Evolutionary conservation across 306 rosid species (phyloP), one percentile per base, ranked within the genome.

Genomic region (Pterocarpus santalinus): DNA sequence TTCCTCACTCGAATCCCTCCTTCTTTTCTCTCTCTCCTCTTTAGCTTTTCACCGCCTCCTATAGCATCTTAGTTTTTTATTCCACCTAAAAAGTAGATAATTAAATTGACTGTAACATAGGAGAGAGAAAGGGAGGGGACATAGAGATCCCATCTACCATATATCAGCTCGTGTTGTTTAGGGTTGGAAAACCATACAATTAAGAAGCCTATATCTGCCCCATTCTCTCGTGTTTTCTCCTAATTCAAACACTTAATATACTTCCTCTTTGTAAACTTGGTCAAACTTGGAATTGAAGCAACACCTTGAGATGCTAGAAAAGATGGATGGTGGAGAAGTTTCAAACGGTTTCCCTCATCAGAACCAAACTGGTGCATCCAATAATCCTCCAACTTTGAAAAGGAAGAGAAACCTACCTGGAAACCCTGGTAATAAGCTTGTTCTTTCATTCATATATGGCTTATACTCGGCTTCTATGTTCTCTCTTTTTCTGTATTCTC

Each of bases 331-430:
- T 58, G 87, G 80, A 83, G 78, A 69, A 43, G 78, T 80, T 35
- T 35, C 91, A 60, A 77, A 84, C 41, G 73, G 73, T 64, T 83
- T 90, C 66, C 72, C 73, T 72, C 87, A 76, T 75, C 88, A 79
- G 72, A 85, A 78, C 85, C 84, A 88, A 51, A 56, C 76, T 30
- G 47, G 51, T 28, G 82, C 78, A 81, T 82, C 92, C 22, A 68
- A 30, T 51, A 71, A 65, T 63, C 82, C 84, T 65, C 87, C 90
- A 68, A 56, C 79, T 17, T 58, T 38, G 17, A 91, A 91, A 88
- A 91, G 88, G 89, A 91, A 91, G 86, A 83, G 95, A 85, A 91
- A 82, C 82, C 92, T 85, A 65, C 92, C 95, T 1, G 95, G 95
- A 82, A 89, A 73, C 47, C 95, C 95, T 80, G 95, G 95, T 81